Percentiles rank a stretch among this genome's conserved stretches.
Conservation (phyloP, 345 rosid genomes). For the Salix exigua region DNA sequence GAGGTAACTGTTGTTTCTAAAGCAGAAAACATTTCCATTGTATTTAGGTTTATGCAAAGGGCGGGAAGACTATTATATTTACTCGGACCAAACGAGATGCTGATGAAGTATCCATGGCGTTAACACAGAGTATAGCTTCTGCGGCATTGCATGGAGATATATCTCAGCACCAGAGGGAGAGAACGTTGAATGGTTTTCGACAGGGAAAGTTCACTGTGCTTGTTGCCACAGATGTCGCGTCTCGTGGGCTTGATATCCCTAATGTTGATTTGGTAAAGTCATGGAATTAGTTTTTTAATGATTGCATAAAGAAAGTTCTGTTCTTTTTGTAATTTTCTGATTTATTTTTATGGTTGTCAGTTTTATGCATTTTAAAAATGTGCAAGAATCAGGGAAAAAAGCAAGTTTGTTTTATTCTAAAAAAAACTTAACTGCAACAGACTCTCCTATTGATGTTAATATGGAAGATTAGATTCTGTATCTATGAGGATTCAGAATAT, state of each 20-base stretch:
- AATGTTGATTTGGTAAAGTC: conserved; percentile 60
- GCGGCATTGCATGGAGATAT: conserved; percentile 99
- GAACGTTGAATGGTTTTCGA: conserved; percentile 86
- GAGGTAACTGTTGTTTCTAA: not conserved
- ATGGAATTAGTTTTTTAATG: not conserved
- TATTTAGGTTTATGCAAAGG: conserved; percentile 84
- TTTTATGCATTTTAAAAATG: not conserved
- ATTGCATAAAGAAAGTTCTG: too few species aligned
- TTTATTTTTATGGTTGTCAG: too few species aligned
- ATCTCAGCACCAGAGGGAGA: conserved; percentile 98
- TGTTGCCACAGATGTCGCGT: conserved; percentile 64
- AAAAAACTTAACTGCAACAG: too few species aligned
- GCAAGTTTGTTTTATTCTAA: not conserved
- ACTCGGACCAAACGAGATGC: conserved; percentile 96
- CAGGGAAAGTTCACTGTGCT: conserved; percentile 97
- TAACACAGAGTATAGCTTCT: conserved; percentile 78
- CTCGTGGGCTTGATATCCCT: conserved; percentile 42
- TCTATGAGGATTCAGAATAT: not conserved
- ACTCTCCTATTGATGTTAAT: not conserved
- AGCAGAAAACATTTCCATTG: not conserved
- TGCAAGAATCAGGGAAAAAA: not conserved
- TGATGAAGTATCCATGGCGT: conserved; percentile 80
- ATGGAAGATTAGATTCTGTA: not conserved
- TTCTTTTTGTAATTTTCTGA: too few species aligned
- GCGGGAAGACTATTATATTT: conserved; percentile 97